Evolutionary conservation across 2,329 filamentous ascomycete genomes (phyloP), one percentile per base, ranked within the genome.

Genomic region (Talaromyces sp.): DNA sequence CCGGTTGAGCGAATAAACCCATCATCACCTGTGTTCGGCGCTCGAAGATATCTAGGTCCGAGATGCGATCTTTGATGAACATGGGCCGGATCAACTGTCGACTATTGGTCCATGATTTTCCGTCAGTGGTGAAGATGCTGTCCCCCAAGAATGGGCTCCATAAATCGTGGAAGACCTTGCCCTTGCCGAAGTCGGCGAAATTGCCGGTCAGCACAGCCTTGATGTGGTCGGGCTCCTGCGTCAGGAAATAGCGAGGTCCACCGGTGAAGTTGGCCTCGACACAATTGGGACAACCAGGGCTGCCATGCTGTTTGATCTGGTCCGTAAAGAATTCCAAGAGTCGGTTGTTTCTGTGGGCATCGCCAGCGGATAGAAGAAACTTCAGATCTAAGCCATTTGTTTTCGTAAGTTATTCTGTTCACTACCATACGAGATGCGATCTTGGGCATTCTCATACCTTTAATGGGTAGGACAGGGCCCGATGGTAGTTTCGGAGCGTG

Each of bases 61-160:
- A 89, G 25, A 96, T 85, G 11, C 91, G 88, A 70, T 96, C 91
- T 67, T 89, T 89, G 68, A 91, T 86, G 74, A 97, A 96, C 75
- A 96, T 92, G 0, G 93, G 93, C 3, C 92, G 83, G 65, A 97
- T 88, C 59, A 97, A 82, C 69, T 93, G 88, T 17, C 93, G 84
- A 58, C 88, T 92, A 63, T 84, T 82, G 67, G 93, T 90, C 93
- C 93, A 97, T 54, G 83, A 76, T 32, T 87, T 80, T 2, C 90
- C 89, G 71, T 97, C 93, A 0, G 91, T 96, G 8, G 87, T 88
- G 75, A 91, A 92, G 79, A 91, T 91, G 77, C 88, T 88, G 30
- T 93, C 85, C 4, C 67, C 67, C 7, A 68, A 59, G 42, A 68
- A 67, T 8, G 84, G 82, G 61, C 83, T 79, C 87, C 88, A 93